Evolutionary conservation across 371 early-diverging fungal genomes (phyloP).

Genomic region (Mucor piriformis): DNA sequence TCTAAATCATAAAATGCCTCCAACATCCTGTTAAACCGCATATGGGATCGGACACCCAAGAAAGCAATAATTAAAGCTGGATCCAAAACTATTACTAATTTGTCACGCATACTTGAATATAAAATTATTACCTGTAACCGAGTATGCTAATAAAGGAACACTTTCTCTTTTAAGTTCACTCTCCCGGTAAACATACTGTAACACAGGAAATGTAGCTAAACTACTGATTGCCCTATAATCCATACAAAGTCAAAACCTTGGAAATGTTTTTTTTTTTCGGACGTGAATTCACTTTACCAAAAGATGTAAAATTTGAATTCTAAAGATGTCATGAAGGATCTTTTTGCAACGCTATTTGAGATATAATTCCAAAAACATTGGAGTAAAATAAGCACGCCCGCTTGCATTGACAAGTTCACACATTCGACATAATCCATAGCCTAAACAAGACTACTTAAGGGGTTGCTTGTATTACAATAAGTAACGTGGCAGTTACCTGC

Average conservation of each 20-base stretch:
- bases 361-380: conserved; percentile 53
- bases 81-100: not conserved
- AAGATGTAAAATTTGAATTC: conserved; percentile 44
- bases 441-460: conserved; percentile 7
- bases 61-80: not conserved
- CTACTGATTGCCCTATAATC: not conserved
- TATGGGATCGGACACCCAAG: not conserved
- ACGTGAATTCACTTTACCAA: conserved; percentile 26
- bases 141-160: not conserved
- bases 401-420: conserved; percentile 35
- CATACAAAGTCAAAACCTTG: not conserved
- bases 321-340: conserved; percentile 41
- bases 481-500: conserved; percentile 25
- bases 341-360: conserved; percentile 39
- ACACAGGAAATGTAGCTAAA: not conserved
- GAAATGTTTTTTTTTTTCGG: too few relatives aligned
- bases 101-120: not conserved
- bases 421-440: conserved; percentile 36
- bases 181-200: not conserved
- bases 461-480: not conserved
- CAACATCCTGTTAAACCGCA: not conserved
- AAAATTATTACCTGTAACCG: not conserved
- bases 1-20: not conserved
- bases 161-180: not conserved
- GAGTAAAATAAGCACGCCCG: conserved; percentile 36